phyloP scores from a whole-genome alignment of 495 filamentous ascomycete species.

The Daldinia vernicosa region DNA sequence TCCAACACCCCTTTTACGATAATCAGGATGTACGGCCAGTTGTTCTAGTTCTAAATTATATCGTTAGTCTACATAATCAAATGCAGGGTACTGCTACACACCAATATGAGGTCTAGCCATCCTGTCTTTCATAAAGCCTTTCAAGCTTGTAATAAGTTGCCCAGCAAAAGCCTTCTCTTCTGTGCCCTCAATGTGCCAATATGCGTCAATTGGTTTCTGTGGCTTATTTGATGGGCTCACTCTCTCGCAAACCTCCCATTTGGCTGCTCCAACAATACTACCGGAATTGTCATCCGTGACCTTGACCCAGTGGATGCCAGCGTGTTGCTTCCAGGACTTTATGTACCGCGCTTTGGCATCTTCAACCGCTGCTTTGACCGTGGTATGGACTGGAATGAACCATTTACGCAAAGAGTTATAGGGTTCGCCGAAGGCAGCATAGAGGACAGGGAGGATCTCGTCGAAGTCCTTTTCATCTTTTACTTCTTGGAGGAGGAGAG shows the following conservation, averaged over 20 bases:
- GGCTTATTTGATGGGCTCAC: slow-evolving; percentile 23
- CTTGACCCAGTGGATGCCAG: slow-evolving; percentile 44
- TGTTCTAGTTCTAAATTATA: slow-evolving; percentile 42
- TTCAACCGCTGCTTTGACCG: too few relatives aligned
- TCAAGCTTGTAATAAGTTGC: slow-evolving; percentile 2
- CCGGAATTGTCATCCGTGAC: slow-evolving; percentile 50
- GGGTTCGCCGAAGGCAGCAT: too few relatives aligned
- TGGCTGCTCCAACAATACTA: slow-evolving; percentile 45
- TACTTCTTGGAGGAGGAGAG: too few relatives aligned
- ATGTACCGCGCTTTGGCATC: too few relatives aligned
- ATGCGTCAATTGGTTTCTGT: slow-evolving; percentile 34
- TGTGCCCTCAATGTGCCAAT: slow-evolving; percentile 48
- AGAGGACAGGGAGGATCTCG: too few relatives aligned
- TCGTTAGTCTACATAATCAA: neutral
- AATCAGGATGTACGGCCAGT: slow-evolving; percentile 45
- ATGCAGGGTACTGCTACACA: neutral
- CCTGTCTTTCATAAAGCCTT: neutral
- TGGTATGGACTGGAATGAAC: too few relatives aligned
- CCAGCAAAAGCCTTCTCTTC: slow-evolving; percentile 32
- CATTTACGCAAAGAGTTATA: too few relatives aligned
- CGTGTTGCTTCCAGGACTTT: slow-evolving; percentile 37
- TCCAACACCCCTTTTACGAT: slow-evolving; percentile 48
- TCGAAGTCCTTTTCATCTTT: too few relatives aligned
- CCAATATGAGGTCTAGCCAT: neutral
- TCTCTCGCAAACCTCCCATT: slow-evolving; percentile 48